Conservation (phyloP, 352 stramenopile species). For the Globisporangium nunn region DNA sequence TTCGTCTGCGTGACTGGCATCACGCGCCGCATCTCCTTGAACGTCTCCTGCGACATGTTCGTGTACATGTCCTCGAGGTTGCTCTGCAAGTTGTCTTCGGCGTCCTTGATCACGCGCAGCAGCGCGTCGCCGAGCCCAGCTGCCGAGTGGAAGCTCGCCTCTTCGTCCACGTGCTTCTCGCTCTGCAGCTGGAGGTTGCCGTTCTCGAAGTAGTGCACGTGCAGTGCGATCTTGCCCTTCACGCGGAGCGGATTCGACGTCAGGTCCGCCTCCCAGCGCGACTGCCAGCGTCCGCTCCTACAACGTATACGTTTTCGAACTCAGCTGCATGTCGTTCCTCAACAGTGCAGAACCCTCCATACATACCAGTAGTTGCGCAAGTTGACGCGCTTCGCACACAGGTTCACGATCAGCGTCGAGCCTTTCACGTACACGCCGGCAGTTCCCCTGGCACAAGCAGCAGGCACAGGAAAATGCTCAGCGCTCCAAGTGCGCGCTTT, state of each 20-base stretch:
- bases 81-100: constrained; percentile 82
- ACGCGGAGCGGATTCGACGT: constrained; percentile 35
- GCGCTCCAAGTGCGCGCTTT: no score
- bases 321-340: no score
- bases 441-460: constrained; percentile 38
- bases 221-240: constrained; percentile 67
- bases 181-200: constrained; percentile 92
- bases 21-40: constrained; percentile 93
- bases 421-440: constrained; percentile 71
- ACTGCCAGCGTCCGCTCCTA: constrained; percentile 74
- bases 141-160: constrained; percentile 31
- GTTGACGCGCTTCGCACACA: constrained; percentile 85
- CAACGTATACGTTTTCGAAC: background rate
- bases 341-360: background rate
- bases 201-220: constrained; percentile 95
- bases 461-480: background rate
- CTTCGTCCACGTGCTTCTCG: constrained; percentile 59
- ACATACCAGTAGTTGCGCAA: constrained; percentile 85
- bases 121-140: constrained; percentile 57
- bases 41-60: constrained; percentile 92
- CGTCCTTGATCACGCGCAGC: constrained; percentile 64
- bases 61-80: constrained; percentile 93
- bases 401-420: constrained; percentile 58
- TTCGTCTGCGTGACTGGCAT: constrained; percentile 91
- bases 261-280: constrained; percentile 70